Evolutionary conservation across 2,329 filamentous ascomycete genomes (phyloP), one percentile per base, ranked within the genome.

Genomic region (Cladosporium sp.): DNA sequence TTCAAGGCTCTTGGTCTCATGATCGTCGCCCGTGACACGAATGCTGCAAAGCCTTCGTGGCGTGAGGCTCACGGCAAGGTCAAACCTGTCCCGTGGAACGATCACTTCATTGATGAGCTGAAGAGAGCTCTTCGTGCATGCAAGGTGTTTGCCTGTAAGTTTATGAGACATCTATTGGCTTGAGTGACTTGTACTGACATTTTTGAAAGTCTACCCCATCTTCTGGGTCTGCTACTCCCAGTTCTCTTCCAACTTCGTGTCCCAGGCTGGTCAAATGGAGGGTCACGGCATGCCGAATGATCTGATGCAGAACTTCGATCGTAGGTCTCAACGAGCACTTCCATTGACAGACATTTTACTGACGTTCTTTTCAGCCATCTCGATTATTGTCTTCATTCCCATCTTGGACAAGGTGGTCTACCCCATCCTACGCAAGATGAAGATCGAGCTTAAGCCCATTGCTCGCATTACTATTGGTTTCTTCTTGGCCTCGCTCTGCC

Each of bases 21-120:
- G 49, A 73, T 79, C 65, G 61, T 73, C 57, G 64, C 71, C 57
- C 73, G 75, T 60, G 78, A 77, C 60, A 74, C 75, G 69, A 64
- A 88, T 48, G 84, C 80, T 0, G 74, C 85, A 52, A 88, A 88
- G 71, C 84, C 83, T 2, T 80, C 78, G 5, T 83, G 80, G 73
- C 82, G 83, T 51, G 74, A 73, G 15, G 78, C 74, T 53, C 69
- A 79, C 54, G 71, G 74, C 48, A 72, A 64, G 56, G 64, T 63
- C 13, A 65, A 68, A 51, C 62, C 68, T 4, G 67, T 80, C 18
- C 71, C 75, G 0, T 89, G 85, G 83, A 79, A 86, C 49, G 83
- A 88, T 59, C 75, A 78, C 58, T 89, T 89, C 58, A 73, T 89
- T 42, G 84, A 87, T 2, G 86, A 89, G 63, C 71, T 89, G 45